These are phyloP conservation scores for Urochloa ruziziensis DNA, from an alignment of 176 grass and related monocot genomes.

Conservation along the genomic window DNA sequence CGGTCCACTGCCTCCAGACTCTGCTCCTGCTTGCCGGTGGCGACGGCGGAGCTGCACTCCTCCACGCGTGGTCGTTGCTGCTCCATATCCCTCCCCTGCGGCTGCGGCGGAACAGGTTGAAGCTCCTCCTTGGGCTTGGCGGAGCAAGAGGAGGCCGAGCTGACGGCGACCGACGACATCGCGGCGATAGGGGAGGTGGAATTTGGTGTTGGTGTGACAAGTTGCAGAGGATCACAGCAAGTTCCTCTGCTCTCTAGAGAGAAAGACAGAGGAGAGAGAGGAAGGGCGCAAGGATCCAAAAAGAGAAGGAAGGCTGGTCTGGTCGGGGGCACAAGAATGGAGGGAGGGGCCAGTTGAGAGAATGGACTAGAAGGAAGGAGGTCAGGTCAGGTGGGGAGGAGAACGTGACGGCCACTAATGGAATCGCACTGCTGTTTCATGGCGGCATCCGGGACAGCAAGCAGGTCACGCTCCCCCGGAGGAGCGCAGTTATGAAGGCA, in stretches of 20 bases:
- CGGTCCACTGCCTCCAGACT: constrained; percentile 5
- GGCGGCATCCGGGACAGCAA: not conserved
- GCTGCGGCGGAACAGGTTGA: too few species aligned
- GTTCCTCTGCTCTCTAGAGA: not conserved
- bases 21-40: not conserved
- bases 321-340: not conserved
- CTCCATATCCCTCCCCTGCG: constrained; percentile 15
- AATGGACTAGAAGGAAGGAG: not conserved
- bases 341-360: not conserved
- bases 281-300: not conserved
- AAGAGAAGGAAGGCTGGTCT: not conserved
- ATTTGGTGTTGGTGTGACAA: not conserved
- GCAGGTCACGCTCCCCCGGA: not conserved
- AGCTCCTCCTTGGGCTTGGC: not conserved
- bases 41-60: not conserved
- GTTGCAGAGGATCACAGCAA: not conserved
- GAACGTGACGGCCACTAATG: constrained; percentile 43
- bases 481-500: not conserved
- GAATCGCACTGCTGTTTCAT: not conserved
- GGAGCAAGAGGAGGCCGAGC: not conserved
- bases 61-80: not conserved
- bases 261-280: not conserved
- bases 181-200: not conserved
- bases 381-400: not conserved
- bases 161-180: constrained; percentile 30